phyloP scores from a whole-genome alignment of 176 grass and related monocot species.

The Oryza meyeriana region DNA sequence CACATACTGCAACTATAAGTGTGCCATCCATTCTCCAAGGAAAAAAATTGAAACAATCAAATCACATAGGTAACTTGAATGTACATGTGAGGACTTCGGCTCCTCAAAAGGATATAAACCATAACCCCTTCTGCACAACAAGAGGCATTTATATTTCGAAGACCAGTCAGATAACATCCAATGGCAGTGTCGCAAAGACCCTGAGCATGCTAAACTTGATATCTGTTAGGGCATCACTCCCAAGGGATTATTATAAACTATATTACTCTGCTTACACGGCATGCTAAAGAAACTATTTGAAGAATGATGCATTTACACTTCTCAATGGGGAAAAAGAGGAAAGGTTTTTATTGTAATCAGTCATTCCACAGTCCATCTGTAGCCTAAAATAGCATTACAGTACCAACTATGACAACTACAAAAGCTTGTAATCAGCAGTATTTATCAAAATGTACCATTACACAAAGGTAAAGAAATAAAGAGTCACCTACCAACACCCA shows the following conservation, averaged over 20 bases:
- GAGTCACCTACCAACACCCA: constrained; percentile 77
- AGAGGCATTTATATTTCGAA: background rate
- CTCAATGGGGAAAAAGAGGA: background rate
- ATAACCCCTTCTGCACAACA: constrained; percentile 4
- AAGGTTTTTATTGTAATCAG: background rate
- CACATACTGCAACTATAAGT: background rate
- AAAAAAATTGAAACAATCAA: background rate
- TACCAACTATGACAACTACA: background rate
- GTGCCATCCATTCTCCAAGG: background rate
- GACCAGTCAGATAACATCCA: background rate
- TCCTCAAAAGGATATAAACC: background rate
- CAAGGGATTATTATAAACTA: background rate
- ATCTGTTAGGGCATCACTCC: background rate
- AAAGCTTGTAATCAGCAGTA: background rate
- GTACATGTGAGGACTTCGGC: background rate
- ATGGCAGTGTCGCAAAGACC: background rate
- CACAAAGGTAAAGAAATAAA: constrained; percentile 14
- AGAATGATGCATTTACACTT: background rate
- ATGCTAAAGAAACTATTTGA: background rate
- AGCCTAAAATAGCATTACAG: background rate
- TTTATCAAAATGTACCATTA: constrained; percentile 4
- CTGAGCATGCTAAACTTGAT: background rate
- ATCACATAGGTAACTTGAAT: background rate
- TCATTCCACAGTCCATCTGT: constrained; percentile 7
- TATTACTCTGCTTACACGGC: background rate